A percentile compares a stretch with the other conserved stretches of the same genome.
phyloP scores from a whole-genome alignment of 2,329 filamentous ascomycete genomes.

The Fonsecaea erecta region DNA sequence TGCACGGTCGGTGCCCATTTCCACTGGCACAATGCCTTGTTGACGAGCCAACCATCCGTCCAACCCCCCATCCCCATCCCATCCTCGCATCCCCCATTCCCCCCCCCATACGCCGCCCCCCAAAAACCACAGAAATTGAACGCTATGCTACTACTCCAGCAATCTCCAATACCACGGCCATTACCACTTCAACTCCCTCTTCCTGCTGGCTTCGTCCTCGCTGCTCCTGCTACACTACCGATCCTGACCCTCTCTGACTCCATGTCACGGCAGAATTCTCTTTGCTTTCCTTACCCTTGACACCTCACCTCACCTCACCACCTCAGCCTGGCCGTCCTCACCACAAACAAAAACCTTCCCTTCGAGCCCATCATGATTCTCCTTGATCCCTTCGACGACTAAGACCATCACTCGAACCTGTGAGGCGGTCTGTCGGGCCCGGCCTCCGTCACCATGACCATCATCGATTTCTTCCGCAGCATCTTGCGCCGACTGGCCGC shows the following conservation, averaged over 20 bases:
- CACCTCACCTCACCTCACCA: constrained; percentile 18
- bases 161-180: constrained; percentile 2
- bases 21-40: constrained; percentile 4
- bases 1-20: neutral
- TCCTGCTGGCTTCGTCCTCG: neutral
- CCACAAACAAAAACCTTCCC: constrained; percentile 26
- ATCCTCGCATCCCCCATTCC: constrained; percentile 4
- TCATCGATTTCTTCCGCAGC: constrained; percentile 35
- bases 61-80: constrained; percentile 4
- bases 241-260: constrained; percentile 6
- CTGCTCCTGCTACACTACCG: constrained; percentile 10
- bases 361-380: constrained; percentile 23
- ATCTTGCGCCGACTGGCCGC: constrained; percentile 43
- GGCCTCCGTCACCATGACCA: constrained; percentile 23
- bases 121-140: neutral
- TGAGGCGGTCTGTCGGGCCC: constrained; percentile 3
- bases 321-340: neutral
- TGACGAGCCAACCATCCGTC: neutral
- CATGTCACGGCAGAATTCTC: constrained; percentile 28
- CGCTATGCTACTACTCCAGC: constrained; percentile 31
- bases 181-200: constrained; percentile 6
- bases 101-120: neutral
- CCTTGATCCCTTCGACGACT: constrained; percentile 22
- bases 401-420: constrained; percentile 8
- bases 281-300: constrained; percentile 21